These are phyloP conservation scores for Hamamelis virginiana DNA, from an alignment of 164 flowering plant genomes.

Conservation along the genomic window DNA sequence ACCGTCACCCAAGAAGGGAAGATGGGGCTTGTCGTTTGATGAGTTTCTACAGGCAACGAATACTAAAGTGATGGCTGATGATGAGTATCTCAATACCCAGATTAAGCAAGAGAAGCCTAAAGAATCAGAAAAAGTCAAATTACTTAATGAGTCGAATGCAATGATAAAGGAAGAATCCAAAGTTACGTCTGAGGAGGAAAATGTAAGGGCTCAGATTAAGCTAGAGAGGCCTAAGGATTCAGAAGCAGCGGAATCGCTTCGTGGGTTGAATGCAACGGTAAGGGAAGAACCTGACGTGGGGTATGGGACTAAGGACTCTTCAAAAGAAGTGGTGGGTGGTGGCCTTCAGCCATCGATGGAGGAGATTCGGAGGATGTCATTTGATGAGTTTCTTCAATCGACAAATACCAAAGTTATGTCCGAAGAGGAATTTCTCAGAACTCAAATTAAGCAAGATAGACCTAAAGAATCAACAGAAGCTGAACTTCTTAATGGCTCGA, in stretches of 20 bases:
- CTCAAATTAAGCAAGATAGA: neutral
- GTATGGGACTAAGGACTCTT: neutral
- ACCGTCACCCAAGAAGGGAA: neutral
- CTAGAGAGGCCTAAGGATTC: neutral
- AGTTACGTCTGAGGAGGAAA: neutral
- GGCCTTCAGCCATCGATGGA: neutral
- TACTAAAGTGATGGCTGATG: neutral
- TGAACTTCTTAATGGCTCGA: neutral
- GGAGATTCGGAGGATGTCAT: neutral
- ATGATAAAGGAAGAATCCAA: conserved; percentile 8
- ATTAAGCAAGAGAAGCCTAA: neutral
- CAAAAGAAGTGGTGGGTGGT: neutral
- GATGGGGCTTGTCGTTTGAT: neutral
- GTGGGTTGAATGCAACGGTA: conserved; percentile 1
- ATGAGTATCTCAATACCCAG: neutral
- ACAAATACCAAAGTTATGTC: neutral
- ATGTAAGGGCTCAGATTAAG: neutral
- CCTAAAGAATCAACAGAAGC: neutral
- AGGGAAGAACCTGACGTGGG: conserved; percentile 3
- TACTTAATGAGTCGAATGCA: neutral
- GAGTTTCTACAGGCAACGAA: conserved; percentile 3
- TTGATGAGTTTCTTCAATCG: neutral
- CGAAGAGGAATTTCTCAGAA: neutral
- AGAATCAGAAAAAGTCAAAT: neutral
- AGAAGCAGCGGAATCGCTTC: neutral